These are phyloP conservation scores for Ophiorrhiza pumila DNA, from an alignment of 257 asterid genomes.

Conservation along the genomic window DNA sequence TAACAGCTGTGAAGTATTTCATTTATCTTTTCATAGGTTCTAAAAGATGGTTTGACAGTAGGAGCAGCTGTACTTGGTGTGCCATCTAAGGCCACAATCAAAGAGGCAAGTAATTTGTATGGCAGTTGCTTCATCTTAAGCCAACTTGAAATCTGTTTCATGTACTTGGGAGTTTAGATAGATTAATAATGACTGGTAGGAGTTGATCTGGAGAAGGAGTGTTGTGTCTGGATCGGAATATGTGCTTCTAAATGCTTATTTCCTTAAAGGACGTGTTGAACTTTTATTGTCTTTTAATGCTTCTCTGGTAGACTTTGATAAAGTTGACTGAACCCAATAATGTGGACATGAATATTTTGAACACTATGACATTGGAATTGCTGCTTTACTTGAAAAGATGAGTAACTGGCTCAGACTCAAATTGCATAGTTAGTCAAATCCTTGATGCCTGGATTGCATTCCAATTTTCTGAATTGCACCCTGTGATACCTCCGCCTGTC, in stretches of 20 bases:
- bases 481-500: no score
- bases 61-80: constrained; percentile 99
- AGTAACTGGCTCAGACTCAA: background rate
- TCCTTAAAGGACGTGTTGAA: background rate
- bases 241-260: background rate
- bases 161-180: background rate
- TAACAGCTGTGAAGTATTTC: background rate
- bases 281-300: background rate
- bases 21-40: constrained; percentile 46
- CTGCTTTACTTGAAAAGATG: background rate
- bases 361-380: background rate
- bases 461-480: background rate
- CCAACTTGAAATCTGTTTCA: background rate
- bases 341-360: background rate
- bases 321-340: no score
- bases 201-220: background rate
- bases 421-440: background rate
- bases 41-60: constrained; percentile 69
- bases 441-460: background rate
- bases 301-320: no score
- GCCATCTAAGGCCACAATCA: constrained; percentile 95
- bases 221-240: background rate
- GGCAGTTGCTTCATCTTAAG: background rate
- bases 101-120: constrained; percentile 50
- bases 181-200: background rate